Conservation (phyloP, 2,329 filamentous ascomycete genomes). For the Colletotrichum melonis region DNA sequence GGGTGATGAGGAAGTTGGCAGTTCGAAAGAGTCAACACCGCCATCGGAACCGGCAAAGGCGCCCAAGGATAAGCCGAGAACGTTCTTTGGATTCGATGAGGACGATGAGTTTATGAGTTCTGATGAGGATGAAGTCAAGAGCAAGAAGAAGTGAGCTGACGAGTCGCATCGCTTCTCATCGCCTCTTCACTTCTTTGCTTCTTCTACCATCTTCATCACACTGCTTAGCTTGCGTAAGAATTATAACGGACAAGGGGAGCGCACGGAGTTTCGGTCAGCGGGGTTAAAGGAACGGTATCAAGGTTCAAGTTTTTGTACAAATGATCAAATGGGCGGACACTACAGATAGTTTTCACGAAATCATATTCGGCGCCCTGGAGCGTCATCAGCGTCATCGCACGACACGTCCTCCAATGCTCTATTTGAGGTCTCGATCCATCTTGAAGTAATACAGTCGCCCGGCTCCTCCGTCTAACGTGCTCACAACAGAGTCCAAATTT, state of each 20-base stretch:
- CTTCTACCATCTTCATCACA: neutral
- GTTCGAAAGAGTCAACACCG: conserved; percentile 62
- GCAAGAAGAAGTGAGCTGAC: conserved; percentile 7
- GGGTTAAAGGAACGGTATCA: neutral
- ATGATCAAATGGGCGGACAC: conserved; percentile 12
- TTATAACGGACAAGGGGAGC: conserved; percentile 1
- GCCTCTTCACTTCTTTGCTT: neutral
- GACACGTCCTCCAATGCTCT: conserved; percentile 35
- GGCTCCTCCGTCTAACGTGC: conserved; percentile 30
- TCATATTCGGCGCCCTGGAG: conserved; percentile 25
- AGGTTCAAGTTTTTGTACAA: conserved; percentile 12
- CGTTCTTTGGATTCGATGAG: conserved; percentile 83
- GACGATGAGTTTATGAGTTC: conserved; percentile 81
- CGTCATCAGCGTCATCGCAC: conserved; percentile 27
- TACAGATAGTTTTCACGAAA: conserved; percentile 25
- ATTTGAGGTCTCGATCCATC: conserved; percentile 40
- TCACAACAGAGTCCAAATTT: conserved; percentile 33
- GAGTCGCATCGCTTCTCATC: neutral
- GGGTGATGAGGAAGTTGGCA: conserved; percentile 52
- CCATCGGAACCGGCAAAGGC: conserved; percentile 53
- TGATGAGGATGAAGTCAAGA: conserved; percentile 66
- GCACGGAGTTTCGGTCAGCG: conserved; percentile 28
- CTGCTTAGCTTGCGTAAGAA: neutral
- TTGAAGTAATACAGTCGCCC: conserved; percentile 51
- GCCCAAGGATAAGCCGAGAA: conserved; percentile 52